Conservation (phyloP, 2,329 filamentous ascomycete species). For the Scytalidium sp. region DNA sequence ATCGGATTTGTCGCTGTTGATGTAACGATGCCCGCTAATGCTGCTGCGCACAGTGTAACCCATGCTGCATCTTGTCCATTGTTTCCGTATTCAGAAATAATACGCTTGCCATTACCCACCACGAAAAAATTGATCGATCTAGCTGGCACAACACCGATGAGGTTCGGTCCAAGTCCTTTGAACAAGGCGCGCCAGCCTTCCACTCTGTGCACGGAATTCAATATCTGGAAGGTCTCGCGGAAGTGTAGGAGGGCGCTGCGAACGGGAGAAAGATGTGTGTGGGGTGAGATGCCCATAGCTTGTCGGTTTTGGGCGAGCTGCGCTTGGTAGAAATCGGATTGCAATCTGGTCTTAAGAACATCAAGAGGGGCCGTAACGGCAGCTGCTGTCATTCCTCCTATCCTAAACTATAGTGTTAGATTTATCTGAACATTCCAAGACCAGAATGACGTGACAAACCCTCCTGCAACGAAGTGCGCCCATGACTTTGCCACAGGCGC, state of each 20-base stretch:
- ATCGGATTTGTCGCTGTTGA: constrained; percentile 94
- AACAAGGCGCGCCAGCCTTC: constrained; percentile 89
- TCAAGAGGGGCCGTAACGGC: constrained; percentile 93
- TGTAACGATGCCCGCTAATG: constrained; percentile 77
- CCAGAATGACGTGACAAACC: constrained; percentile 49
- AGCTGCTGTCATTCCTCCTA: constrained; percentile 87
- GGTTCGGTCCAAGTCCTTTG: constrained; percentile 87
- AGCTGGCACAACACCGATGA: constrained; percentile 85
- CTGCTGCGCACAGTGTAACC: constrained; percentile 76
- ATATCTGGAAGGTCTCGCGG: constrained; percentile 80
- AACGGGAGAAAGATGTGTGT: constrained; percentile 57
- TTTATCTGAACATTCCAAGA: constrained; percentile 1
- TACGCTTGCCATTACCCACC: constrained; percentile 86
- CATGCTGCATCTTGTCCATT: constrained; percentile 65
- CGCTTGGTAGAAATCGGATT: constrained; percentile 91
- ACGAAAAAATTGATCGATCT: constrained; percentile 91
- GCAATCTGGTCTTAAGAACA: constrained; percentile 87
- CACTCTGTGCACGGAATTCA: constrained; percentile 72
- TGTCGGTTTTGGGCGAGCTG: constrained; percentile 69
- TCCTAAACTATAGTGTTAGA: constrained; percentile 42
- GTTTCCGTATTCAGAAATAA: constrained; percentile 75
- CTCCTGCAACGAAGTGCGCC: constrained; percentile 90
- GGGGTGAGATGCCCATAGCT: constrained; percentile 46
- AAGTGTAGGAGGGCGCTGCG: constrained; percentile 72
- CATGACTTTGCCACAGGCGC: constrained; percentile 70